Conservation (phyloP, 331 rosid genomes). For the Pyracantha coccinea region DNA sequence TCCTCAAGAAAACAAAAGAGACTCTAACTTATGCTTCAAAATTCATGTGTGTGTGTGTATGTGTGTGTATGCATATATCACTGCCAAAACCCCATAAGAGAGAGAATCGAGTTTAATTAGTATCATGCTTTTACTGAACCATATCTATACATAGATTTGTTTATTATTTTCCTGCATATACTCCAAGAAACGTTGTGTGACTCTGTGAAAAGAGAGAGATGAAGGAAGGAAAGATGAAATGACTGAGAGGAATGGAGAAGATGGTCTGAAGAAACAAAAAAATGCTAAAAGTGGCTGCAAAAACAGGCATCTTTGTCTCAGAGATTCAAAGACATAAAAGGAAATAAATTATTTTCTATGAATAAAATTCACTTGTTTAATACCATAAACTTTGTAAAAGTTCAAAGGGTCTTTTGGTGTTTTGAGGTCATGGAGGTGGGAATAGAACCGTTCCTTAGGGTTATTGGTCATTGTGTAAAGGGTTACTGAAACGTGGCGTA, state of each 20-base stretch:
- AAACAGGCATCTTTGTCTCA: constrained; percentile 18
- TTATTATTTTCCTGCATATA: not conserved
- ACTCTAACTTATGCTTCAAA: not conserved
- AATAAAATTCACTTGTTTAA: not conserved
- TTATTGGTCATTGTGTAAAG: constrained; percentile 16
- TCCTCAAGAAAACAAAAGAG: not conserved
- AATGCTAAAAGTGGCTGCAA: constrained; percentile 11
- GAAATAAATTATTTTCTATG: constrained; percentile 7
- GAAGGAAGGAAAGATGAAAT: not conserved
- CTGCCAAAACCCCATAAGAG: not conserved
- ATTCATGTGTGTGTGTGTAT: not conserved
- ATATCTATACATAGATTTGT: not conserved
- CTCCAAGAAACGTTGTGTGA: not conserved
- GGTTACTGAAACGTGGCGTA: constrained; percentile 10
- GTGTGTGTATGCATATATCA: not conserved
- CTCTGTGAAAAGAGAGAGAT: not conserved
- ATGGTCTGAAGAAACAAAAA: not conserved
- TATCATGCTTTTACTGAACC: not conserved
- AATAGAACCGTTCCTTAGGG: not conserved
- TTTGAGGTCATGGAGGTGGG: constrained; percentile 11
- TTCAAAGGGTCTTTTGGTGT: not conserved
- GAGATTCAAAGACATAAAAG: not conserved
- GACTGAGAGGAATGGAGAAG: not conserved
- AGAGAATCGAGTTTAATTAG: not conserved
- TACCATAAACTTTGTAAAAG: not conserved